A percentile compares a stretch with the other conserved stretches of the same genome.
Conservation (phyloP, 2,329 filamentous ascomycete genomes). For the Periconia sp. region DNA sequence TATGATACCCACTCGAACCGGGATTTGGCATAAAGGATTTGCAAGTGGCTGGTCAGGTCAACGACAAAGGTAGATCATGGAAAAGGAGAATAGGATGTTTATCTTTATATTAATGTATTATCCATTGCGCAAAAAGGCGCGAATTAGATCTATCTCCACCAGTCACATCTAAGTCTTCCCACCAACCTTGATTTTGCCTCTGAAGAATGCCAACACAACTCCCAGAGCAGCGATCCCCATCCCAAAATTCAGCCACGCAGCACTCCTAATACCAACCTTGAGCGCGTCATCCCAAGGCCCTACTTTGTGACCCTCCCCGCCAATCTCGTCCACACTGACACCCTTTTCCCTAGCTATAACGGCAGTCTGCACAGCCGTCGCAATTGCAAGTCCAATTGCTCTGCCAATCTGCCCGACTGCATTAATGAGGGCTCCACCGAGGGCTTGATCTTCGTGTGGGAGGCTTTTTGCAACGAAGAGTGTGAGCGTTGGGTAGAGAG, state of each 20-base stretch:
- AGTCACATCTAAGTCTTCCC: slow-evolving; percentile 21
- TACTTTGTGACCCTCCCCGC: slow-evolving; percentile 24
- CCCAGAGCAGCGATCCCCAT: slow-evolving; percentile 41
- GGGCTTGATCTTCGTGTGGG: slow-evolving; percentile 67
- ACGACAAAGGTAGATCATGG: too few species aligned
- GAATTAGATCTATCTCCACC: too few species aligned
- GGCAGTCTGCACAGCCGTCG: slow-evolving; percentile 68
- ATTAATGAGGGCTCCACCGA: slow-evolving; percentile 73
- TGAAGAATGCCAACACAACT: slow-evolving; percentile 41
- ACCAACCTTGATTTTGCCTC: slow-evolving; percentile 30
- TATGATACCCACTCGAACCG: too few species aligned
- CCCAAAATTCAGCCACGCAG: slow-evolving; percentile 49
- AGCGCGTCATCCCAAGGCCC: slow-evolving; percentile 35
- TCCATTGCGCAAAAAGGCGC: too few species aligned
- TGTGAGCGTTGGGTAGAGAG: slow-evolving; percentile 68
- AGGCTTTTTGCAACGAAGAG: slow-evolving; percentile 70
- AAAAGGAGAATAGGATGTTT: too few species aligned
- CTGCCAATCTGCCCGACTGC: slow-evolving; percentile 69
- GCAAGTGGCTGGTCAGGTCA: too few species aligned
- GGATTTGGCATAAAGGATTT: too few species aligned
- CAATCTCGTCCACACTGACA: slow-evolving; percentile 33
- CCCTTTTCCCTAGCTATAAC: slow-evolving; percentile 47
- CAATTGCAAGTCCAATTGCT: slow-evolving; percentile 69
- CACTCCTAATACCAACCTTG: slow-evolving; percentile 46
- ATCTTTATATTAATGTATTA: too few species aligned